phyloP scores from a whole-genome alignment of 2,329 filamentous ascomycete genomes.

The Venturia asperata region DNA sequence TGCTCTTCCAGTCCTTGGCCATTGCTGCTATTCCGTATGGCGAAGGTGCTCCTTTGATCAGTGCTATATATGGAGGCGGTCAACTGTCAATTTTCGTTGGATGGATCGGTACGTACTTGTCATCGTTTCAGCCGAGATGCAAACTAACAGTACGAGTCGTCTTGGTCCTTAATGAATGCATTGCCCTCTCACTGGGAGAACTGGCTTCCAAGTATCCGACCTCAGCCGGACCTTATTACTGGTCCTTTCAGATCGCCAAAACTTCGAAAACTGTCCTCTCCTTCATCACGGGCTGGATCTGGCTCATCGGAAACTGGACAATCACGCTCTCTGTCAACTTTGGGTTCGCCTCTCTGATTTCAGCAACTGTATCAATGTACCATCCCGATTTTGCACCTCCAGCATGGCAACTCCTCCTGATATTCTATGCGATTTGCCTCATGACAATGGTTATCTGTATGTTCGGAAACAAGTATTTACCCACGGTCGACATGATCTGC shows the following conservation, averaged over 20 bases:
- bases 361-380: constrained; percentile 51
- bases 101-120: constrained; percentile 13
- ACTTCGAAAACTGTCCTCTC: constrained; percentile 43
- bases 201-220: constrained; percentile 66
- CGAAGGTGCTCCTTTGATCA: constrained; percentile 17
- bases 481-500: constrained; percentile 44
- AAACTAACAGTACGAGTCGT: constrained; percentile 5
- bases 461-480: constrained; percentile 61
- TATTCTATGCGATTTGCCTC: constrained; percentile 63
- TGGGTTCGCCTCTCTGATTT: constrained; percentile 50
- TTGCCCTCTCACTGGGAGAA: constrained; percentile 60
- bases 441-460: constrained; percentile 58
- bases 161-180: constrained; percentile 31
- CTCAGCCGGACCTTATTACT: constrained; percentile 63
- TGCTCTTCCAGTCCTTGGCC: constrained; percentile 57
- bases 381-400: constrained; percentile 29
- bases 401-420: constrained; percentile 60
- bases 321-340: constrained; percentile 60
- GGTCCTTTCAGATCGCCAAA: constrained; percentile 41
- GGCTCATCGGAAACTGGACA: constrained; percentile 68
- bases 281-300: constrained; percentile 66
- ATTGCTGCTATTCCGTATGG: constrained; percentile 69
- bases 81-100: constrained; percentile 18
- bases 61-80: constrained; percentile 17
- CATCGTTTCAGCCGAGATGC: background rate